Evolutionary conservation across 2,329 filamentous ascomycete species (phyloP).

Genomic region (Chaetothyriales sp.): DNA sequence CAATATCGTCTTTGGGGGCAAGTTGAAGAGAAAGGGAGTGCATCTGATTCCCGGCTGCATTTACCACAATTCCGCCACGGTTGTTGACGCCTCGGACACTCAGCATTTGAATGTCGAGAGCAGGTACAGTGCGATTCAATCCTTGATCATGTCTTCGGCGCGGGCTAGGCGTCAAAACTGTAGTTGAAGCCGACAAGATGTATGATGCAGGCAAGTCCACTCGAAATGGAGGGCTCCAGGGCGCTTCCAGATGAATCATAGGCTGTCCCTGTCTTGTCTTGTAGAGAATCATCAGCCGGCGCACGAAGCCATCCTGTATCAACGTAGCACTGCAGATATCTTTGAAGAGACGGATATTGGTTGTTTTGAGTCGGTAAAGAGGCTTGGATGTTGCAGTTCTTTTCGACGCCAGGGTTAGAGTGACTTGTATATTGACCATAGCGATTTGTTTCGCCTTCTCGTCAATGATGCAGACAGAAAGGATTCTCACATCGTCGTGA

Average conservation of each 20-base stretch:
- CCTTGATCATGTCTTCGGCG: background rate
- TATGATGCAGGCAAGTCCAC: slow-evolving; percentile 41
- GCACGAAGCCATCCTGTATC: slow-evolving; percentile 51
- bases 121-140: background rate
- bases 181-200: background rate
- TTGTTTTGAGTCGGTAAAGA: slow-evolving; percentile 20
- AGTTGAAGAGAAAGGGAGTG: slow-evolving; percentile 58
- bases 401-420: slow-evolving; percentile 21
- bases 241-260: slow-evolving; percentile 59
- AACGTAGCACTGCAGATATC: slow-evolving; percentile 62
- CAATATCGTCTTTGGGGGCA: slow-evolving; percentile 50
- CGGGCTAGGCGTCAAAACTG: background rate
- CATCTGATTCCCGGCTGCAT: slow-evolving; percentile 47
- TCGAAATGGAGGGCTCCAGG: slow-evolving; percentile 58
- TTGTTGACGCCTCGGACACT: slow-evolving; percentile 16
- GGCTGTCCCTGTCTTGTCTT: slow-evolving; percentile 50
- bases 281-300: slow-evolving; percentile 57
- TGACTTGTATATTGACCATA: slow-evolving; percentile 49
- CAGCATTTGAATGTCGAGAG: background rate
- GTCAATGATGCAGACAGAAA: slow-evolving; percentile 54
- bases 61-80: slow-evolving; percentile 50
- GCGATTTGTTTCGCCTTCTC: slow-evolving; percentile 53
- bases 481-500: slow-evolving; percentile 23
- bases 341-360: slow-evolving; percentile 44
- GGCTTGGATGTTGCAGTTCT: slow-evolving; percentile 6